A percentile compares a stretch with the other conserved stretches of the same genome.
phyloP scores from a whole-genome alignment of 768 basidiomycete species.

The Leucogyrophana mollusca region DNA sequence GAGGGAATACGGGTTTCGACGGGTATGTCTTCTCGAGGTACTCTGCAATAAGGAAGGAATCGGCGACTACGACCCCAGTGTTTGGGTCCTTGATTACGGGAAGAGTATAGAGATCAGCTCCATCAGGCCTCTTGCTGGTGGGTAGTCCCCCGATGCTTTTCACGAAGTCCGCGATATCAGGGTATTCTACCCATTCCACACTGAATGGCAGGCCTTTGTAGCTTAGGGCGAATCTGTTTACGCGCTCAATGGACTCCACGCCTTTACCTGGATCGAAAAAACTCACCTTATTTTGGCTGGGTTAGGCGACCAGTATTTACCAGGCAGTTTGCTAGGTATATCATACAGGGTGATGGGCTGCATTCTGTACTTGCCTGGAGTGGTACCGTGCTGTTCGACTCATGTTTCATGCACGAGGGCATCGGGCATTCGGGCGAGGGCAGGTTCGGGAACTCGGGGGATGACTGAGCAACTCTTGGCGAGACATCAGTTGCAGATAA shows the following conservation, averaged over 20 bases:
- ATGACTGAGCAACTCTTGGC: too few species aligned
- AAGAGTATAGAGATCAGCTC: constrained; percentile 24
- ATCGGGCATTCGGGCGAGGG: too few species aligned
- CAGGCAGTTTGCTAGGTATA: background rate
- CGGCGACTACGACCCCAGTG: constrained; percentile 24
- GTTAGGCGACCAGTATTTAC: background rate
- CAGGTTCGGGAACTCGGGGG: too few species aligned
- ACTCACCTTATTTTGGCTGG: constrained; percentile 1
- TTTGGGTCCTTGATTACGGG: constrained; percentile 34
- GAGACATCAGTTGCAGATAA: too few species aligned
- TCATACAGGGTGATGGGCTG: constrained; percentile 3
- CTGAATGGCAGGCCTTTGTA: constrained; percentile 38
- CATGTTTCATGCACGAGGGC: too few species aligned
- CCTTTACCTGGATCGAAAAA: background rate
- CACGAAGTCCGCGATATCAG: constrained; percentile 35
- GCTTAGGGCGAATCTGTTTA: constrained; percentile 26
- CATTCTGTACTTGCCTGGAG: background rate
- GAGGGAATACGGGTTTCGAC: constrained; percentile 26
- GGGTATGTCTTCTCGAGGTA: constrained; percentile 37
- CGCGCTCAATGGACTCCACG: background rate
- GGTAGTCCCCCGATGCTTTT: constrained; percentile 21
- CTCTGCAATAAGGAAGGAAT: constrained; percentile 30
- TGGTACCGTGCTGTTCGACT: too few species aligned
- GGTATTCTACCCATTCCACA: constrained; percentile 51
- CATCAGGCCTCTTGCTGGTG: constrained; percentile 13